Conservation (phyloP, 2,329 filamentous ascomycete species). For the Lachnellula cervina region DNA sequence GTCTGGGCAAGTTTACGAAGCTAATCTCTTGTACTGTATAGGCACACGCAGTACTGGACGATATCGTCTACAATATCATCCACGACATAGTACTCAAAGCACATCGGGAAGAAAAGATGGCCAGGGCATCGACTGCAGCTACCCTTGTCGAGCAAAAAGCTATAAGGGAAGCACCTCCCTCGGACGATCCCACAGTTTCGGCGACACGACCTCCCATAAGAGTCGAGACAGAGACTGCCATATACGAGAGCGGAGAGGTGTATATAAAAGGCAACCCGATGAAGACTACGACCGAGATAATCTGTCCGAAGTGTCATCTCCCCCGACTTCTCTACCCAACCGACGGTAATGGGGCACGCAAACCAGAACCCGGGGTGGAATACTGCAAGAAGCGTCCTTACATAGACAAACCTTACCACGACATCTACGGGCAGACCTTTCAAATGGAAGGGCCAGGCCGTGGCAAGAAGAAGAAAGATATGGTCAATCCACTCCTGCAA, state of each 20-base stretch:
- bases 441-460: slow-evolving; percentile 68
- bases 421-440: slow-evolving; percentile 81
- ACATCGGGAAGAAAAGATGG: slow-evolving; percentile 74
- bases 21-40: slow-evolving; percentile 30
- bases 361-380: slow-evolving; percentile 61
- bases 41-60: slow-evolving; percentile 66
- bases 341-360: slow-evolving; percentile 61
- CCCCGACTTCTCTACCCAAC: slow-evolving; percentile 69
- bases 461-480: slow-evolving; percentile 78
- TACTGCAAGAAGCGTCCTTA: slow-evolving; percentile 79
- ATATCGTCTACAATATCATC: slow-evolving; percentile 70
- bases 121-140: slow-evolving; percentile 60
- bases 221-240: slow-evolving; percentile 62
- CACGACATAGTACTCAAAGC: slow-evolving; percentile 69
- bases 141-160: slow-evolving; percentile 56
- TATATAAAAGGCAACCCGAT: slow-evolving; percentile 68
- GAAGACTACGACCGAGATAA: slow-evolving; percentile 64
- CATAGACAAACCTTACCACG: slow-evolving; percentile 69
- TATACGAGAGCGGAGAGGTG: slow-evolving; percentile 65
- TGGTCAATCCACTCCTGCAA: slow-evolving; percentile 45
- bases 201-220: slow-evolving; percentile 37
- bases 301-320: slow-evolving; percentile 70
- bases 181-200: slow-evolving; percentile 40
- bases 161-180: slow-evolving; percentile 19
- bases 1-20: slow-evolving; percentile 9